These are phyloP conservation scores for Solanum medicagineum DNA, from an alignment of 257 asterid genomes.

Conservation along the genomic window DNA sequence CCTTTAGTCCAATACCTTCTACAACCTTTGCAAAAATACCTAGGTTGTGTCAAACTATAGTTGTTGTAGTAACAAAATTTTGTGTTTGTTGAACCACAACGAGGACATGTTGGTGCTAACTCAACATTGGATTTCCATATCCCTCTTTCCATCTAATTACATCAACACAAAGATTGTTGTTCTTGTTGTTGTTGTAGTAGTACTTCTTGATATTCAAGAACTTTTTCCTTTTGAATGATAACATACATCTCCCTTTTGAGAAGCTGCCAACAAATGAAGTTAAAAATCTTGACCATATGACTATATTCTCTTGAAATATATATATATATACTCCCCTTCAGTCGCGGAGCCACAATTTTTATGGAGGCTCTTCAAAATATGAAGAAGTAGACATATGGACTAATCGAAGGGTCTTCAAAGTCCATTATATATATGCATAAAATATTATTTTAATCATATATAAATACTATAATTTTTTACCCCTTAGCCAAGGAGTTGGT, in stretches of 20 bases:
- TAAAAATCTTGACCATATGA: neutral
- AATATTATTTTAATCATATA: too few relatives aligned
- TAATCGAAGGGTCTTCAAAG: too few relatives aligned
- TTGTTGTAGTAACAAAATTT: slow-evolving; percentile 82
- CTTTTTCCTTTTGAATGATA: neutral
- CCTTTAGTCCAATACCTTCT: slow-evolving; percentile 83
- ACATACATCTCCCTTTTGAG: neutral
- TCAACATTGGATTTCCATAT: slow-evolving; percentile 39
- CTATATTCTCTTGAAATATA: neutral
- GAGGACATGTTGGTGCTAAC: slow-evolving; percentile 51
- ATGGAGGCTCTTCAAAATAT: too few relatives aligned
- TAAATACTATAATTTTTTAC: too few relatives aligned
- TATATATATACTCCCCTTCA: neutral
- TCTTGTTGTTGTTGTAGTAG: neutral
- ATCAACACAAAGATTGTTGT: neutral
- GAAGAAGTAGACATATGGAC: too few relatives aligned
- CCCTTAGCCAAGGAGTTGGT: too few relatives aligned
- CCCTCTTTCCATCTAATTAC: slow-evolving; percentile 36
- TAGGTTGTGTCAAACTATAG: slow-evolving; percentile 69
- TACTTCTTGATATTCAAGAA: neutral
- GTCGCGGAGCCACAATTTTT: too few relatives aligned
- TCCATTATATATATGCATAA: too few relatives aligned
- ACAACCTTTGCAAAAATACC: slow-evolving; percentile 73
- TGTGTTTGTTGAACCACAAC: slow-evolving; percentile 74
- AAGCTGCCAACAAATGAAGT: neutral